Evolutionary conservation across 1,284 basidiomycete genomes (phyloP).

Genomic region (Ceratobasidium theobromae): DNA sequence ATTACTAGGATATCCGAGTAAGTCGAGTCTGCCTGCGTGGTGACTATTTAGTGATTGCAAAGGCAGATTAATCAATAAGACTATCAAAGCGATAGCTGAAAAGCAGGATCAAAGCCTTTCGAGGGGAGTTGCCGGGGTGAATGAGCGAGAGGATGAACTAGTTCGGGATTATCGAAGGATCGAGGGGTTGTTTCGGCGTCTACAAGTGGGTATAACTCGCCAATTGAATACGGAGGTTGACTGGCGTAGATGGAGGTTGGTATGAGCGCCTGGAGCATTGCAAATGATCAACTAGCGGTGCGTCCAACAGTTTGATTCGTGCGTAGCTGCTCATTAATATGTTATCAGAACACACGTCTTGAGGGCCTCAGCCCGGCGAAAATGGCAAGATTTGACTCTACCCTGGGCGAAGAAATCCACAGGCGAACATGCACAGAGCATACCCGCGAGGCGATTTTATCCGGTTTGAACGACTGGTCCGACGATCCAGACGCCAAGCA

Average conservation of each 20-base stretch:
- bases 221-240: not conserved
- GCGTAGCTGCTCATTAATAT: not conserved
- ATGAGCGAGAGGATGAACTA: not conserved
- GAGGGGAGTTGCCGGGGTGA: not conserved
- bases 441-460: not conserved
- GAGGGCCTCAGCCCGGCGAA: not conserved
- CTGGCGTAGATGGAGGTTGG: not conserved
- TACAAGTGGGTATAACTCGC: not conserved
- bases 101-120: not conserved
- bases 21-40: too few relatives aligned
- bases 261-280: not conserved
- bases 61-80: too few relatives aligned
- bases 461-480: not conserved
- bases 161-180: not conserved
- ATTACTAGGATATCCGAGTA: too few relatives aligned
- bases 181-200: not conserved
- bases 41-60: too few relatives aligned
- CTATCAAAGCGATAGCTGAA: not conserved
- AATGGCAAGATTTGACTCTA: not conserved
- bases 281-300: constrained; percentile 5
- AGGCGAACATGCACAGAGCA: not conserved
- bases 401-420: not conserved
- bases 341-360: not conserved
- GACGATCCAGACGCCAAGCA: not conserved
- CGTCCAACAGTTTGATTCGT: not conserved